phyloP scores from a whole-genome alignment of 495 filamentous ascomycete genomes.

The Aspergillus biplanus region DNA sequence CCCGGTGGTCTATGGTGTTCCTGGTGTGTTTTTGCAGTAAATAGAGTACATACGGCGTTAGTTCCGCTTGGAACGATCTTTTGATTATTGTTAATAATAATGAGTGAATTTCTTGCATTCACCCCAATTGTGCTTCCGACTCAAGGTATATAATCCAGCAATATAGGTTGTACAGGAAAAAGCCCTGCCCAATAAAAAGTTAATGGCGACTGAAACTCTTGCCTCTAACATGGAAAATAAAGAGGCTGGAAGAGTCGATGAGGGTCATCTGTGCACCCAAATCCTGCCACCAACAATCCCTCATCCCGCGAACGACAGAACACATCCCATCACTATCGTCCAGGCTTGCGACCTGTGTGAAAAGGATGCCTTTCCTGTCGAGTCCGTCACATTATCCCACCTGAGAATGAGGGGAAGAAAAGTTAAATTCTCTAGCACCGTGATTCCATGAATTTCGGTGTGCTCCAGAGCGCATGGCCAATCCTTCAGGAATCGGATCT shows the following conservation, averaged over 20 bases:
- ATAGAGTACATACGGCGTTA: not conserved
- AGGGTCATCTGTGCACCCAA: too few species aligned
- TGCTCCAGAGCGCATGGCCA: not conserved
- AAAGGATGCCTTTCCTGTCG: not conserved
- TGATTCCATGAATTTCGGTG: constrained; percentile 1
- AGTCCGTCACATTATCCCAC: not conserved
- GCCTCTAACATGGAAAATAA: too few species aligned
- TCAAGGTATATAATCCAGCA: too few species aligned
- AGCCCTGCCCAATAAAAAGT: too few species aligned
- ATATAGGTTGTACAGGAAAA: too few species aligned
- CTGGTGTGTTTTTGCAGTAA: constrained; percentile 70
- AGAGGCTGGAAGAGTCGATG: too few species aligned
- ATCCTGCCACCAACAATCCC: too few species aligned
- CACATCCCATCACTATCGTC: not conserved
- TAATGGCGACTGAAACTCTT: too few species aligned
- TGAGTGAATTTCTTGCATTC: too few species aligned
- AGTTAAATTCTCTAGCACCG: not conserved
- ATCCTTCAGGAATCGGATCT: constrained; percentile 2
- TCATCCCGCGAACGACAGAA: not conserved
- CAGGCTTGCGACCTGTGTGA: not conserved
- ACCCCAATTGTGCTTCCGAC: too few species aligned
- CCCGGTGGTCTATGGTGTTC: constrained; percentile 91
- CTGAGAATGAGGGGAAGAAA: not conserved
- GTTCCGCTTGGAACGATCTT: not conserved
- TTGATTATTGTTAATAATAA: too few species aligned